Evolutionary conservation across 164 flowering plant genomes (phyloP), one percentile per base, ranked within the genome.

Genomic region (Protea cynaroides): DNA sequence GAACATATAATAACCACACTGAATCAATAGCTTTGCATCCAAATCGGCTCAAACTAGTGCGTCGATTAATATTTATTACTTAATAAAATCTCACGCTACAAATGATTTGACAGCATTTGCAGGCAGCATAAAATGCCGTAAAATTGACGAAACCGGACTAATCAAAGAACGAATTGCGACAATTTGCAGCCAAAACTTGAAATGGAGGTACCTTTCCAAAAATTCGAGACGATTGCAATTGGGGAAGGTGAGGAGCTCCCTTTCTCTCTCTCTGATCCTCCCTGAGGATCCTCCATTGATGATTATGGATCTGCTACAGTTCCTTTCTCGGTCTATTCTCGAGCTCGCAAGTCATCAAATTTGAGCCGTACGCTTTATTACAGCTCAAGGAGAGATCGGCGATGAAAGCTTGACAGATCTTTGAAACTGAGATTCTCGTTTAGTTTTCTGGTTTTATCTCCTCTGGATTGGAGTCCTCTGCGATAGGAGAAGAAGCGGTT

Each of bases 151-250:
- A 43, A 38, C 18, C 29, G 19, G 24, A 51, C 22, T 21, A 55
- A 36, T 5, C 3, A 8, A 4, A 58, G 36, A 10, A 25, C 15
- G n/a, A 21, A 50, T 12, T 19, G 36, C 17, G 1, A 47, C 37
- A 34, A 43, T 47, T 47, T 13, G 13, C 23, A n/a, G 21, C 25
- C 23, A 7, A 50, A 44, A 59, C 13, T n/a, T 7, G 15, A 18
- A 29, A 40, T 23, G 13, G 19, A 10, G 8, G 13, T 77, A 90
- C 98, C 96, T 90, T 77, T 86, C 98, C 98, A 93, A 83, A 88
- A 93, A 73, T 62, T 87, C 23, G 85, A 79, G 72, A 89, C 83
- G 71, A 80, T 86, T 14, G 87, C 69, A 56, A 79, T 64, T 0
- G 92, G 90, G 59, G 96, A 79, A 40, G 94, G 69, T 14, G 96